Conservation (phyloP, 345 rosid genomes). For the Abelmoschus esculentus region DNA sequence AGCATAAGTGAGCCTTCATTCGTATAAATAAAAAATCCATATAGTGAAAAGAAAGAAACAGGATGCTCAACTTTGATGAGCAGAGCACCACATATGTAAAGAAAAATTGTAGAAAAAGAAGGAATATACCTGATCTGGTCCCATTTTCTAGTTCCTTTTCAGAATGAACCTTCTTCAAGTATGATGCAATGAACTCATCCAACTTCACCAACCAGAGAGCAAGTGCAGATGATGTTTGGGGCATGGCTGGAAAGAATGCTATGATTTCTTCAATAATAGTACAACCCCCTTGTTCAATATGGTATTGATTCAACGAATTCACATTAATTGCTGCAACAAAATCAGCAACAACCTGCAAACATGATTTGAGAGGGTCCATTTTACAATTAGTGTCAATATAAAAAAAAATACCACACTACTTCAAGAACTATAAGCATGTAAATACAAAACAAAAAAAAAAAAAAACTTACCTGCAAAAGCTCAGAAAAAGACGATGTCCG, state of each 20-base stretch:
- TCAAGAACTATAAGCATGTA: not conserved
- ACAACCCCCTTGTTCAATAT: constrained; percentile 28
- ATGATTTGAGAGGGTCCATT: constrained; percentile 12
- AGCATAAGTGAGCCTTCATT: not conserved
- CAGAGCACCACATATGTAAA: not conserved
- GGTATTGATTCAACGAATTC: constrained; percentile 56
- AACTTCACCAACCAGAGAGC: constrained; percentile 88
- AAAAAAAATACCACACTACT: not conserved
- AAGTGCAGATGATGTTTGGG: constrained; percentile 83
- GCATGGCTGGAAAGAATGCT: constrained; percentile 56
- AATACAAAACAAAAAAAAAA: not conserved
- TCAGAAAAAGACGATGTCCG: constrained; percentile 79
- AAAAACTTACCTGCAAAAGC: constrained; percentile 57
- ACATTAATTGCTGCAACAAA: constrained; percentile 79
- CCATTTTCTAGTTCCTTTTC: constrained; percentile 19
- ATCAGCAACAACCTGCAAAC: constrained; percentile 71
- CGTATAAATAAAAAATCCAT: not conserved
- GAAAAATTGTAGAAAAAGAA: not conserved
- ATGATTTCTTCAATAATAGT: constrained; percentile 47
- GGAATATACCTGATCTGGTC: constrained; percentile 31
- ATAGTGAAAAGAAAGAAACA: not conserved
- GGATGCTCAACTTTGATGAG: not conserved
- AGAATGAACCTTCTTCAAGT: constrained; percentile 28
- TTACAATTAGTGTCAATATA: not conserved
- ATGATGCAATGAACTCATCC: constrained; percentile 63